Evolutionary conservation across 306 rosid species (phyloP).

Genomic region (Quercus glauca): DNA sequence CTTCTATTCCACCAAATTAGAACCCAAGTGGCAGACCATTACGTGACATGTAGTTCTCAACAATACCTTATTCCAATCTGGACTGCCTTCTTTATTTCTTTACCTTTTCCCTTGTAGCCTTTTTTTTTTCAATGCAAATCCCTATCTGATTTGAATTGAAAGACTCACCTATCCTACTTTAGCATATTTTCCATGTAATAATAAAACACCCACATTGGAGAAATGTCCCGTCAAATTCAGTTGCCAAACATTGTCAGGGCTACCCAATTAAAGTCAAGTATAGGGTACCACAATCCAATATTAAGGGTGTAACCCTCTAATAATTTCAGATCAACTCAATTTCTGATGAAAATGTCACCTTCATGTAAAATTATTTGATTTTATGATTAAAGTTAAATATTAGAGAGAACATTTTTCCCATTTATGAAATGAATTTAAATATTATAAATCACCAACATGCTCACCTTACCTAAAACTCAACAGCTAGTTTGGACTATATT

Average conservation of each 20-base stretch:
- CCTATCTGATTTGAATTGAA: not conserved
- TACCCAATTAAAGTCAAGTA: not conserved
- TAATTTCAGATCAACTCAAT: not conserved
- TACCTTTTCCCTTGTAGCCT: not conserved
- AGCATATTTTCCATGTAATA: not conserved
- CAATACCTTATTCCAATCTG: not conserved
- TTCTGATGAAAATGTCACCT: too few species aligned
- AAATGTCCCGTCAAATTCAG: not conserved
- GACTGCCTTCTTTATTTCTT: not conserved
- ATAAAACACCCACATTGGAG: not conserved
- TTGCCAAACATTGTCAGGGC: not conserved
- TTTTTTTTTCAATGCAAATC: not conserved
- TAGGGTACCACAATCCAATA: not conserved
- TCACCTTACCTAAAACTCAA: too few species aligned
- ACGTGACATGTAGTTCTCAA: not conserved
- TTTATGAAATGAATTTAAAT: too few species aligned
- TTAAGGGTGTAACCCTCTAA: not conserved
- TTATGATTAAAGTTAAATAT: too few species aligned
- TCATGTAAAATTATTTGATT: too few species aligned
- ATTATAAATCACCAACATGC: too few species aligned
- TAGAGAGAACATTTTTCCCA: too few species aligned
- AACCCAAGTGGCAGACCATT: conserved; percentile 26
- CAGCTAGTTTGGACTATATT: too few species aligned
- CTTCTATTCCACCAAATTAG: conserved; percentile 4
- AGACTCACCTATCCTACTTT: conserved; percentile 9